Base-by-base conservation (phyloP, 2,329 filamentous ascomycete species). In the Leptographium galeiforme region DNA sequence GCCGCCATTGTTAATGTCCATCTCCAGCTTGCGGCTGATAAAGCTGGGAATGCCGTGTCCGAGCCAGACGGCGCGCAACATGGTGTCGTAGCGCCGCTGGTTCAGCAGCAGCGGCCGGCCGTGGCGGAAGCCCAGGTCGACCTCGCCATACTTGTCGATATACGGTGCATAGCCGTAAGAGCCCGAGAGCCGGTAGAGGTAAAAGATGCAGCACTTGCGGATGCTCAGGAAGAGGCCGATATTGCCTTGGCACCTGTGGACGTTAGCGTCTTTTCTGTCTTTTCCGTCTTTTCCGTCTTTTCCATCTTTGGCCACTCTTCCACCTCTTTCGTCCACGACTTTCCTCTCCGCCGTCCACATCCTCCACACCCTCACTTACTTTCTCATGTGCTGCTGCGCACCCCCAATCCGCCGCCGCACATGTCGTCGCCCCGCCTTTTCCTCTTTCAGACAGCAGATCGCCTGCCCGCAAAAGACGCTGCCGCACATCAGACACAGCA, bases 221-320 rank as follows among this genome's bases (percentile, higher is more conserved):
- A 98, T 91, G 67, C 95, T 95, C 67, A 98, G 85, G 71, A 94
- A 97, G 38, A 96, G 73, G n/a, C 93, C 93, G 48, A 95, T 82
- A 61, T 89, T 89, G 57, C 83, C 81, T 64, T 93, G 89, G 67
- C 91, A 97, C 62, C 88, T 94, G 58, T 8, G n/a, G 2, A 34
- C 34, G 43, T 30, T 49, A 38, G 34, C 48, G 8, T 16, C 6
- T 36, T 33, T 41, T 32, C 38, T n/a, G n/a, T n/a, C n/a, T n/a
- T n/a, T n/a, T n/a, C n/a, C n/a, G n/a, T n/a, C n/a, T n/a, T n/a
- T n/a, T n/a, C n/a, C n/a, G n/a, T n/a, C 13, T 50, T 41, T 16
- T n/a, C 50, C 6, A n/a, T n/a, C n/a, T n/a, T n/a, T n/a, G n/a
- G n/a, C n/a, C n/a, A n/a, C n/a, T n/a, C n/a, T n/a, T n/a, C n/a